phyloP scores from a whole-genome alignment of 2,329 filamentous ascomycete genomes.

The Clonostachys sp. region DNA sequence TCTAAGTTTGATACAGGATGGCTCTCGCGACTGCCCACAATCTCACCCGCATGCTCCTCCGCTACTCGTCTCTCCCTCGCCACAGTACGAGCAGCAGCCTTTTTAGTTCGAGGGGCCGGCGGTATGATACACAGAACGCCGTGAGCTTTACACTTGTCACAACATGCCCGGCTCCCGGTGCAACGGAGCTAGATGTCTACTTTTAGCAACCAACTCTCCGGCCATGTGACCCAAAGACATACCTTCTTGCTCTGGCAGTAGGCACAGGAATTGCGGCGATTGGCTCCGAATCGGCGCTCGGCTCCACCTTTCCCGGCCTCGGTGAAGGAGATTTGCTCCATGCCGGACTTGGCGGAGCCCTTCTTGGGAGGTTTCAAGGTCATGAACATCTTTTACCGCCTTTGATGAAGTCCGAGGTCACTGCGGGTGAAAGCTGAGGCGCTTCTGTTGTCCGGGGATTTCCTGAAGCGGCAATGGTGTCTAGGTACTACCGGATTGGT shows the following conservation, averaged over 20 bases:
- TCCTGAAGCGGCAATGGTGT: too few species aligned
- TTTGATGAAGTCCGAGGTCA: too few species aligned
- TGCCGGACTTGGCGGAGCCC: neutral
- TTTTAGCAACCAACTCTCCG: neutral
- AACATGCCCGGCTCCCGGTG: neutral
- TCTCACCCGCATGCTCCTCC: neutral
- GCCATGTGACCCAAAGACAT: neutral
- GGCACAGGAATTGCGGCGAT: neutral
- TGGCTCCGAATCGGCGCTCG: neutral
- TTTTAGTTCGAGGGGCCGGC: neutral
- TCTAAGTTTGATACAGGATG: neutral
- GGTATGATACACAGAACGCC: neutral
- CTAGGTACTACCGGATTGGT: too few species aligned
- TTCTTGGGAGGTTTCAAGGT: too few species aligned
- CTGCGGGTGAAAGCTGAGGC: too few species aligned
- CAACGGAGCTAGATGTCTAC: neutral
- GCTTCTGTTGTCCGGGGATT: too few species aligned
- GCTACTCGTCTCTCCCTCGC: neutral
- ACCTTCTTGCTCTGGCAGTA: conserved; percentile 1
- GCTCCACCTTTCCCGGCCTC: neutral
- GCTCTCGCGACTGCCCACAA: neutral
- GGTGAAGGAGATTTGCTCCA: neutral
- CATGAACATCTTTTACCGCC: too few species aligned
- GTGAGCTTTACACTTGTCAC: neutral
- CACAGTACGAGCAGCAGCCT: neutral